Evolutionary conservation across 2,329 filamentous ascomycete species (phyloP).

Genomic region (Albifimbria verrucaria): DNA sequence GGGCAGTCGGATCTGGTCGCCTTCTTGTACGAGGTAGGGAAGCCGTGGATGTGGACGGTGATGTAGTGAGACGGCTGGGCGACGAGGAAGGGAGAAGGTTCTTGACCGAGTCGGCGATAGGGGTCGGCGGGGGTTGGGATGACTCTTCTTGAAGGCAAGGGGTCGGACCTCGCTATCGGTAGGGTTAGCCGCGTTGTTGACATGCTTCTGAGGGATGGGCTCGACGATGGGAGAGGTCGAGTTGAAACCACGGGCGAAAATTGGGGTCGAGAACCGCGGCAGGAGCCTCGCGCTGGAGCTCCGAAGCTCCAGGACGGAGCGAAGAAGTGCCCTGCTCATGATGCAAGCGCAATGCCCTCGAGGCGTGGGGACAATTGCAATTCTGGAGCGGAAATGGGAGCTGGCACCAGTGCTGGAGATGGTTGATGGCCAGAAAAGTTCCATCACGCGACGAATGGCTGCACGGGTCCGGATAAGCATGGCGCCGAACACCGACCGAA

Average conservation of each 20-base stretch:
- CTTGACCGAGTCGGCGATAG: constrained; percentile 53
- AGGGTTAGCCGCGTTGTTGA: constrained; percentile 36
- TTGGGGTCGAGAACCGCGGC: constrained; percentile 20
- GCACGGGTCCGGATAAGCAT: constrained; percentile 28
- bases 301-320: constrained; percentile 61
- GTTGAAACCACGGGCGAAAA: constrained; percentile 24
- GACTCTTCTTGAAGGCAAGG: constrained; percentile 37
- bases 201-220: constrained; percentile 27
- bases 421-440: constrained; percentile 21
- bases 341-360: constrained; percentile 21
- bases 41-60: constrained; percentile 74
- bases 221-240: constrained; percentile 46
- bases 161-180: constrained; percentile 28
- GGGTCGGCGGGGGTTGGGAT: constrained; percentile 30
- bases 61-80: constrained; percentile 76
- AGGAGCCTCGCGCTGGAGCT: constrained; percentile 28
- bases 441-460: constrained; percentile 9
- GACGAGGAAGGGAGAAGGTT: constrained; percentile 67
- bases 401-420: constrained; percentile 11
- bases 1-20: constrained; percentile 73
- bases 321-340: constrained; percentile 60
- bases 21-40: constrained; percentile 73
- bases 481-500: constrained; percentile 25
- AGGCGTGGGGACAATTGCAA: constrained; percentile 19
- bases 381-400: constrained; percentile 11